Percentiles rank a stretch among this genome's conserved stretches.
phyloP scores from a whole-genome alignment of 768 basidiomycete genomes.

The Collybia sordida region DNA sequence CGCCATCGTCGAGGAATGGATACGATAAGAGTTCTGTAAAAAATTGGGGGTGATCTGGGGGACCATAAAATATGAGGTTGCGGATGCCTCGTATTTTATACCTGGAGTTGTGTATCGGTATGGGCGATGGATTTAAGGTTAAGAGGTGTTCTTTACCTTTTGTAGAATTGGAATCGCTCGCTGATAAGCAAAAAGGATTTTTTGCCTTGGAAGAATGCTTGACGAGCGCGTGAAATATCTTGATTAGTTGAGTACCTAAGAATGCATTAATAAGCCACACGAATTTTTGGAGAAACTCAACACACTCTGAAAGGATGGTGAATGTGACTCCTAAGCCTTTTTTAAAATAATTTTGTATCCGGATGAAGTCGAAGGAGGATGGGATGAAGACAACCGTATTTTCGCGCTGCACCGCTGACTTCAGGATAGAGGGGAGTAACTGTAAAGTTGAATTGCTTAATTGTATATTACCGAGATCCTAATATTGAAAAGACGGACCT shows the following conservation, averaged over 20 bases:
- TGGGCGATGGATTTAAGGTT: not conserved
- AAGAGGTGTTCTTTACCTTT: conserved; percentile 48
- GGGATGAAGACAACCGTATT: conserved; percentile 91
- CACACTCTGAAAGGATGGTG: conserved; percentile 88
- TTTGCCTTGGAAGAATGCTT: conserved; percentile 87
- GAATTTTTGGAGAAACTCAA: not conserved
- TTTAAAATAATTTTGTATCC: conserved; percentile 83
- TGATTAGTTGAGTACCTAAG: conserved; percentile 87
- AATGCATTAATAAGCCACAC: not conserved
- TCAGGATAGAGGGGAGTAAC: conserved; percentile 80
- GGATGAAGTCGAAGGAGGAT: conserved; percentile 95
- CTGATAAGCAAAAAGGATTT: conserved; percentile 87
- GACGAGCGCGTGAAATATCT: conserved; percentile 92
- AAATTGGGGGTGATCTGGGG: conserved; percentile 88
- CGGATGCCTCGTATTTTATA: conserved; percentile 93
- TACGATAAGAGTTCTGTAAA: conserved; percentile 88
- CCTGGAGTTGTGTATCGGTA: conserved; percentile 32
- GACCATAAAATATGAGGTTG: conserved; percentile 91
- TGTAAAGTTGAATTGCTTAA: conserved; percentile 25
- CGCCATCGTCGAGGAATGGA: conserved; percentile 87
- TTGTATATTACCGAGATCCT: no score
- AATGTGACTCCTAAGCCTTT: conserved; percentile 72
- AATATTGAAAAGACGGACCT: conserved; percentile 42
- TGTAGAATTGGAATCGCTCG: conserved; percentile 99
- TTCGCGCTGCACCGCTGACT: conserved; percentile 90